Evolutionary conservation across 768 basidiomycete species (phyloP).

Genomic region (Fomitopsis pulvina): DNA sequence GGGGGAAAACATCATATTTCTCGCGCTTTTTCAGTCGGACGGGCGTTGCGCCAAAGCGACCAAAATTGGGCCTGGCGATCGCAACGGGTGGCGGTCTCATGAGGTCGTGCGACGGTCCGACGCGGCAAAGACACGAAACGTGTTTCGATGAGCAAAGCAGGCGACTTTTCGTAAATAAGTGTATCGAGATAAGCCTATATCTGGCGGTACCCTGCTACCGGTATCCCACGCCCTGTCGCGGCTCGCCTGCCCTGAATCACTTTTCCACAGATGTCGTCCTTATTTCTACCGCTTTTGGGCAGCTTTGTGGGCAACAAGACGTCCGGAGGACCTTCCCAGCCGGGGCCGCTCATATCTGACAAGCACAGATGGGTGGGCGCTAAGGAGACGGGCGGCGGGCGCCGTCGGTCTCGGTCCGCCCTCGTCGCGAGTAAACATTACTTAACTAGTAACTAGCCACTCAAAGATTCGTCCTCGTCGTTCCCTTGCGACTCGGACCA

Average conservation of each 20-base stretch:
- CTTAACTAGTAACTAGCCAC: too few relatives aligned
- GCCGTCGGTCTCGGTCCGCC: background rate
- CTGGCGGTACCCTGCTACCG: background rate
- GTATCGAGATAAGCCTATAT: conserved; percentile 13
- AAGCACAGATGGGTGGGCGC: background rate
- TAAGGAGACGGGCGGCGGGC: background rate
- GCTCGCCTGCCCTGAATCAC: conserved; percentile 2
- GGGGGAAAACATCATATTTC: conserved; percentile 24
- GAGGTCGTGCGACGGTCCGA: conserved; percentile 39
- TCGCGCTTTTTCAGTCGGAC: conserved; percentile 38
- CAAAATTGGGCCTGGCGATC: conserved; percentile 47
- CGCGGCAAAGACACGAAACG: conserved; percentile 69
- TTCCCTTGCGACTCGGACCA: too few relatives aligned
- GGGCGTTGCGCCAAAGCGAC: conserved; percentile 34
- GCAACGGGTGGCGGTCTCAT: conserved; percentile 46
- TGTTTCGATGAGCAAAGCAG: conserved; percentile 52
- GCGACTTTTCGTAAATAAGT: conserved; percentile 33
- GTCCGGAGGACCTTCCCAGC: background rate
- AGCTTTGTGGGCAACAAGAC: background rate
- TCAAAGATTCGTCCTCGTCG: too few relatives aligned
- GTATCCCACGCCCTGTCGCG: conserved; percentile 1
- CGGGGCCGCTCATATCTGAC: background rate
- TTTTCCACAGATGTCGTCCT: background rate
- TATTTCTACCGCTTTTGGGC: background rate
- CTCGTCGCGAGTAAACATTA: too few relatives aligned